Conservation (phyloP, 768 basidiomycete species). For the Russula earlei region DNA sequence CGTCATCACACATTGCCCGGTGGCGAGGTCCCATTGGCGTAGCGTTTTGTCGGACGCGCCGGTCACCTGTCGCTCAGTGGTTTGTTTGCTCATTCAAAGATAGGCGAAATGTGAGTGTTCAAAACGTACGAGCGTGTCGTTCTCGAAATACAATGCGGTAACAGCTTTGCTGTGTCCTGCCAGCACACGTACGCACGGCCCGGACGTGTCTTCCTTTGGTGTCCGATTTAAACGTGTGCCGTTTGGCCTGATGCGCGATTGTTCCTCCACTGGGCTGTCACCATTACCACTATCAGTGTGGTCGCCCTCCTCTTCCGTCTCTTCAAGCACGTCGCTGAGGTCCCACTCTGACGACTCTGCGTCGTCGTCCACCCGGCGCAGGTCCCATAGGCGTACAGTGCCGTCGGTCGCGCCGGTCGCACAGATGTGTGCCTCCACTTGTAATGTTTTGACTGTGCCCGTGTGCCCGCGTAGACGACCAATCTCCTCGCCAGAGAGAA, state of each 20-base stretch:
- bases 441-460: slow-evolving; percentile 77
- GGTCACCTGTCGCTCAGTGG: slow-evolving; percentile 58
- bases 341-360: slow-evolving; percentile 45
- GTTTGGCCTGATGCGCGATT: slow-evolving; percentile 34
- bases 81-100: not conserved
- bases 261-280: slow-evolving; percentile 26
- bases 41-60: slow-evolving; percentile 98
- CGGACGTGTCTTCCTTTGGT: slow-evolving; percentile 19
- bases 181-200: slow-evolving; percentile 61
- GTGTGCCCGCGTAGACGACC: slow-evolving; percentile 77
- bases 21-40: slow-evolving; percentile 95
- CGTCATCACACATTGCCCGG: slow-evolving; percentile 96
- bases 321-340: slow-evolving; percentile 56
- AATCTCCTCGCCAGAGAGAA: slow-evolving; percentile 80
- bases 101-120: not conserved
- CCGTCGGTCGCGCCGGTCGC: slow-evolving; percentile 88
- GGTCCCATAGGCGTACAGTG: slow-evolving; percentile 82
- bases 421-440: slow-evolving; percentile 87
- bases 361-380: slow-evolving; percentile 72
- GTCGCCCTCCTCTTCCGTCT: slow-evolving; percentile 41
- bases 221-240: slow-evolving; percentile 27
- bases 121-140: slow-evolving; percentile 80
- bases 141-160: slow-evolving; percentile 91
- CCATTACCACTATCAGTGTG: slow-evolving; percentile 12
- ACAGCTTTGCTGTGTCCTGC: slow-evolving; percentile 93